phyloP scores from a whole-genome alignment of 179 eudicot species.

The Sideroxylon spinosum region DNA sequence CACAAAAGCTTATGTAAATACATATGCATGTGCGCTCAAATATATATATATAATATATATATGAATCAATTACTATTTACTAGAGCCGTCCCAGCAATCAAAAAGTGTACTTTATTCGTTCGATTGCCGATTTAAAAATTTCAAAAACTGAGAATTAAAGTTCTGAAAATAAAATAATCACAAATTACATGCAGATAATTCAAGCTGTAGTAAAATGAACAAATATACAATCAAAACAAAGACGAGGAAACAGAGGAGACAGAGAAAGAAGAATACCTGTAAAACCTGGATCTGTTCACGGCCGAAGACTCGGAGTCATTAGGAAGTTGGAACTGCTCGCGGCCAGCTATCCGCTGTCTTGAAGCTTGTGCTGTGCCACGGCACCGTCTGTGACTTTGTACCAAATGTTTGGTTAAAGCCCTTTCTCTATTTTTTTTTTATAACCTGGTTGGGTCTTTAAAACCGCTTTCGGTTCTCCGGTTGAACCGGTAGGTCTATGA shows the following conservation, averaged over 20 bases:
- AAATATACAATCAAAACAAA: neutral
- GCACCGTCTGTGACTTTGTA: too few species aligned
- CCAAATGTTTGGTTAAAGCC: too few species aligned
- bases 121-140: neutral
- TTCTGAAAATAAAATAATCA: neutral
- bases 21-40: neutral
- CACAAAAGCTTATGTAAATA: neutral
- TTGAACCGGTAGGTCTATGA: too few species aligned
- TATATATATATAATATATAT: neutral
- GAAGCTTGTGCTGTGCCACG: too few species aligned
- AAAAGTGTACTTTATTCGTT: neutral
- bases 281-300: too few species aligned
- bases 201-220: neutral
- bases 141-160: slow-evolving; percentile 3
- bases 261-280: slow-evolving; percentile 8
- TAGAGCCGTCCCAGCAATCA: neutral
- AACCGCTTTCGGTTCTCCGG: too few species aligned
- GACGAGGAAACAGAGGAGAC: neutral
- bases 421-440: too few species aligned
- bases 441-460: too few species aligned
- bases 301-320: too few species aligned
- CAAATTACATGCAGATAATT: slow-evolving; percentile 6
- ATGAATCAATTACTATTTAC: too few species aligned
- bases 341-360: too few species aligned
- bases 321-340: too few species aligned